These are phyloP conservation scores for Sphaerulina populicola DNA, from an alignment of 2,329 filamentous ascomycete species.

Conservation along the genomic window DNA sequence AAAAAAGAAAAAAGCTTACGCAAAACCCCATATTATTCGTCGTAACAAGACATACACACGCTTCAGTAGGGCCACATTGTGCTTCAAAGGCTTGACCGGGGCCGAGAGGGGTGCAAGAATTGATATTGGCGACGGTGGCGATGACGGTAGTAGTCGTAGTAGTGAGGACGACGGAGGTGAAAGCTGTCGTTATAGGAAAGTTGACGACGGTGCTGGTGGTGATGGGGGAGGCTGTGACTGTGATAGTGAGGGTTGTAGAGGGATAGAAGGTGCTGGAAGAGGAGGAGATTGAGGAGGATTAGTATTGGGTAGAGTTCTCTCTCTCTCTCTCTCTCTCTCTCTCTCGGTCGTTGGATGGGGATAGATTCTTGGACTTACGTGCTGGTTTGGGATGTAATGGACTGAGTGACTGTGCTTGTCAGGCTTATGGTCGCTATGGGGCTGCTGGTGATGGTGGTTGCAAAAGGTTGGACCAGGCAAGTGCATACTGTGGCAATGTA, in stretches of 20 bases:
- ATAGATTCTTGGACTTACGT: neutral
- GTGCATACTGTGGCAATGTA: neutral
- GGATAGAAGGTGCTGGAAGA: neutral
- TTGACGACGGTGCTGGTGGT: neutral
- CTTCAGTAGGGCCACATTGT: neutral
- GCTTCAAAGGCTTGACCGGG: neutral
- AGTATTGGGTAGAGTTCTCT: too few species aligned
- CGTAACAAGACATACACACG: too few species aligned
- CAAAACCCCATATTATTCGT: neutral
- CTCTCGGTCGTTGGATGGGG: too few species aligned
- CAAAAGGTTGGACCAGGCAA: neutral
- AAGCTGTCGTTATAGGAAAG: neutral
- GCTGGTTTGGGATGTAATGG: neutral
- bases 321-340: too few species aligned
- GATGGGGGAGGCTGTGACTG: neutral
- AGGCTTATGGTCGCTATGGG: neutral
- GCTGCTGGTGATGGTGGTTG: neutral
- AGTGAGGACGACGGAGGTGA: neutral
- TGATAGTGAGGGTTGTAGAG: neutral
- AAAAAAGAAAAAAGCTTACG: neutral
- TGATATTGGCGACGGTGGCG: neutral
- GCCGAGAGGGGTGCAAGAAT: neutral
- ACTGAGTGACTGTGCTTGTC: neutral
- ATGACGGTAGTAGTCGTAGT: neutral
- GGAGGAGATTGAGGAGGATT: neutral